These are phyloP conservation scores for Lignosus rhinocerotis DNA, from an alignment of 1,284 basidiomycete species.

Conservation along the genomic window DNA sequence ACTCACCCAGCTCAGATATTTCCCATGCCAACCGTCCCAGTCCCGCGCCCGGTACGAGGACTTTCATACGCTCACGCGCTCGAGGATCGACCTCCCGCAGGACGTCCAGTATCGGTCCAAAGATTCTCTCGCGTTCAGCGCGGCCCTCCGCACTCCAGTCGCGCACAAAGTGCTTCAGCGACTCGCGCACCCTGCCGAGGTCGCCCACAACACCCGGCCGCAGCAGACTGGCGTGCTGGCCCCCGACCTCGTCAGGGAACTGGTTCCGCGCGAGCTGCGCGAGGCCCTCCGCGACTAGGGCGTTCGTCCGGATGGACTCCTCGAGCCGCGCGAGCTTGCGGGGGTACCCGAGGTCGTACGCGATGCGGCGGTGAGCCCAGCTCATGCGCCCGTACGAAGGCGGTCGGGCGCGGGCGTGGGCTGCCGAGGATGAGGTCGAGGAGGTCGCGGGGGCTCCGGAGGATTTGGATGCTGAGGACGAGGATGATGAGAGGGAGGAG, in stretches of 20 bases:
- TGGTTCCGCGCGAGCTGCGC: conserved; percentile 40
- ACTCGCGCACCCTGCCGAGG: conserved; percentile 51
- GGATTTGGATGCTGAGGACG: conserved; percentile 20
- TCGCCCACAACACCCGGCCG: conserved; percentile 34
- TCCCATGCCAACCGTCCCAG: conserved; percentile 68
- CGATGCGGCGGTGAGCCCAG: conserved; percentile 43
- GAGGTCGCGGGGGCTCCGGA: conserved; percentile 20
- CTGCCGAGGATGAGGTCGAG: conserved; percentile 24
- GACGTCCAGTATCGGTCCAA: conserved; percentile 53
- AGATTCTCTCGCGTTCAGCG: conserved; percentile 51
- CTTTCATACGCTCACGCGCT: conserved; percentile 36
- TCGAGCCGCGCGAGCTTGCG: conserved; percentile 48
- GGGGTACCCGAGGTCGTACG: conserved; percentile 53
- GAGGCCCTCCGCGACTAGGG: conserved; percentile 46
- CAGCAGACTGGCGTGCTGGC: conserved; percentile 7
- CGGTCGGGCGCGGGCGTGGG: background rate
- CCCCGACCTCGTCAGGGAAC: conserved; percentile 16
- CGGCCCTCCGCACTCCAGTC: conserved; percentile 65
- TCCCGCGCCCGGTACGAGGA: conserved; percentile 66
- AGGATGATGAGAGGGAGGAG: conserved; percentile 25
- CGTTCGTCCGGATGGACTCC: conserved; percentile 47
- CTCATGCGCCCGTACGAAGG: conserved; percentile 28
- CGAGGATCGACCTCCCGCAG: conserved; percentile 32
- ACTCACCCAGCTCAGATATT: conserved; percentile 55
- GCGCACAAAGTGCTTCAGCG: conserved; percentile 65